phyloP scores from a whole-genome alignment of 371 early-diverging fungal species.

The Batrachochytrium dendrobatidis region DNA sequence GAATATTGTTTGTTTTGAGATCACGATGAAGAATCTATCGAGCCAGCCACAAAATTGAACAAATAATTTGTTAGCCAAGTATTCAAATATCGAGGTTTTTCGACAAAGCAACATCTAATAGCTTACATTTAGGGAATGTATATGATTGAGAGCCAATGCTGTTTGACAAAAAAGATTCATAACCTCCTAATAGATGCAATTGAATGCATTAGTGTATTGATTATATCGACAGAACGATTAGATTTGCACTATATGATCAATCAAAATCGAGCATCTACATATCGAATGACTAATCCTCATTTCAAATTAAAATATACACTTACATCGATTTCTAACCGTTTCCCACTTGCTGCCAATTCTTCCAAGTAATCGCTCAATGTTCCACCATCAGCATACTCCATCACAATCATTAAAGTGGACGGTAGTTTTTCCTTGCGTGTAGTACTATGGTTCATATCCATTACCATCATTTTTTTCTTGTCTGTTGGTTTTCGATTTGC shows the following conservation, averaged over 20 bases:
- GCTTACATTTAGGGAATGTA: neutral
- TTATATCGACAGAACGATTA: neutral
- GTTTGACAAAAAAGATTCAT: constrained; percentile 1
- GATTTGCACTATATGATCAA: neutral
- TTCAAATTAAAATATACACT: neutral
- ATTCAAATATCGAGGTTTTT: no score
- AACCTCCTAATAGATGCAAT: neutral
- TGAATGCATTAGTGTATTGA: neutral
- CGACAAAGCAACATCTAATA: no score
- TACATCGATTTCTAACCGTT: neutral
- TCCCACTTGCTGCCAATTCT: neutral
- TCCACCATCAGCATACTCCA: constrained; percentile 1
- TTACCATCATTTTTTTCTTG: neutral
- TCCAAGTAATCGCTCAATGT: neutral
- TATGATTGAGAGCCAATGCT: neutral
- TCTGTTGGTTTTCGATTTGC: neutral
- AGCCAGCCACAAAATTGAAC: neutral
- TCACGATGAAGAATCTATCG: neutral
- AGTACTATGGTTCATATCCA: neutral
- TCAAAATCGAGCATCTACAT: neutral
- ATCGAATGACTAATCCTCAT: neutral
- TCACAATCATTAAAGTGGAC: constrained; percentile 2
- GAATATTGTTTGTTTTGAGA: constrained; percentile 2
- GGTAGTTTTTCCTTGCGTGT: neutral
- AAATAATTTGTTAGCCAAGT: no score